phyloP scores from a whole-genome alignment of 371 early-diverging fungal species.

The Apophysomyces elegans region DNA sequence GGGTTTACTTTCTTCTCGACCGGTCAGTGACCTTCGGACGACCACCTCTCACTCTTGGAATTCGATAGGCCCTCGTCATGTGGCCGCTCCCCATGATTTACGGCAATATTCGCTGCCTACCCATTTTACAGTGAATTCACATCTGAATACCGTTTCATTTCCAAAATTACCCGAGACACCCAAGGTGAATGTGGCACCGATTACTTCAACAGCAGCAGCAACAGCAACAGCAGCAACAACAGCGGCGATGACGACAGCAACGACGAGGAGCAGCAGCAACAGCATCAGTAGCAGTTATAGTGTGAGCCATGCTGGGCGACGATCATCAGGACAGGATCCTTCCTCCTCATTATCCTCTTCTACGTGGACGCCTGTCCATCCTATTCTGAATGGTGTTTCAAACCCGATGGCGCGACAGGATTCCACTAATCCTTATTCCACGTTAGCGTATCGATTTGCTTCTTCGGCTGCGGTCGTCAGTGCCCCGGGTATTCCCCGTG shows the following conservation, averaged over 20 bases:
- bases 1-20: not conserved
- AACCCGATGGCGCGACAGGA: constrained; percentile 9
- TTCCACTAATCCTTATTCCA: constrained; percentile 22
- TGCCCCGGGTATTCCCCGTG: constrained; percentile 22
- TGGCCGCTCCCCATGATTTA: not conserved
- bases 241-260: too few species aligned
- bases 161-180: constrained; percentile 20
- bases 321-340: not conserved
- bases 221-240: too few species aligned
- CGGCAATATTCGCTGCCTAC: constrained; percentile 17
- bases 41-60: not conserved
- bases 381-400: not conserved
- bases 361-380: not conserved
- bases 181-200: constrained; percentile 43
- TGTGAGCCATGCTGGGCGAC: not conserved
- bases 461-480: constrained; percentile 17
- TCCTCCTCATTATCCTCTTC: not conserved
- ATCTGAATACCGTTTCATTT: constrained; percentile 25
- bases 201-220: constrained; percentile 7
- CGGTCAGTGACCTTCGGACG: not conserved
- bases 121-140: constrained; percentile 27
- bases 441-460: constrained; percentile 27
- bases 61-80: not conserved
- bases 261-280: too few species aligned
- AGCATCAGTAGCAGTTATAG: too few species aligned